Percentiles rank a stretch among this genome's conserved stretches.
These are phyloP conservation scores for Rhodamnia rubescens DNA, from an alignment of 345 rosid genomes.

Conservation along the genomic window DNA sequence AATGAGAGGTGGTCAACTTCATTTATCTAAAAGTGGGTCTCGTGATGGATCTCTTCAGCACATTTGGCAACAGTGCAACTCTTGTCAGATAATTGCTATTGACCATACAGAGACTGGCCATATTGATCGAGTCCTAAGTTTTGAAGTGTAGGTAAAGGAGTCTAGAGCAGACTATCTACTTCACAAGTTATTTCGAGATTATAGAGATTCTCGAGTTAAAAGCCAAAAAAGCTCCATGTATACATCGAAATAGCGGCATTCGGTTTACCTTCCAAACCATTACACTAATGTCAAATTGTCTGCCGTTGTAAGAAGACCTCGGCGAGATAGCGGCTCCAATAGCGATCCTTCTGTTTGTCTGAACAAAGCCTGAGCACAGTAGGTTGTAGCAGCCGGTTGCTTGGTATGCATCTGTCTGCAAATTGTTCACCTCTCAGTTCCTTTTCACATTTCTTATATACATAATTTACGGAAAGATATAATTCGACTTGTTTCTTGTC, in stretches of 20 bases:
- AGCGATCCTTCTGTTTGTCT: slow-evolving; percentile 82
- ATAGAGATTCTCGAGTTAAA: background rate
- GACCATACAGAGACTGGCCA: background rate
- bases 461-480: background rate
- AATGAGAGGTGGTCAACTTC: background rate
- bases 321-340: slow-evolving; percentile 98
- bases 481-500: background rate
- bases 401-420: slow-evolving; percentile 93
- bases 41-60: background rate
- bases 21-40: background rate
- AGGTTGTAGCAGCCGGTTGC: slow-evolving; percentile 98
- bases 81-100: background rate
- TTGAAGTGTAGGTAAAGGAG: background rate
- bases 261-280: slow-evolving; percentile 88
- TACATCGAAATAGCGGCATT: background rate
- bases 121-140: background rate
- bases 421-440: background rate
- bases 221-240: background rate
- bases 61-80: background rate
- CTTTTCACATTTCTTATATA: background rate
- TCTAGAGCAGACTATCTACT: background rate
- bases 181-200: background rate
- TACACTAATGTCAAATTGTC: slow-evolving; percentile 81
- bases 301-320: slow-evolving; percentile 72
- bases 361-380: slow-evolving; percentile 91